A percentile compares a stretch with the other conserved stretches of the same genome.
Conservation (phyloP, 257 asterid species). For the Cinchona pubescens region DNA sequence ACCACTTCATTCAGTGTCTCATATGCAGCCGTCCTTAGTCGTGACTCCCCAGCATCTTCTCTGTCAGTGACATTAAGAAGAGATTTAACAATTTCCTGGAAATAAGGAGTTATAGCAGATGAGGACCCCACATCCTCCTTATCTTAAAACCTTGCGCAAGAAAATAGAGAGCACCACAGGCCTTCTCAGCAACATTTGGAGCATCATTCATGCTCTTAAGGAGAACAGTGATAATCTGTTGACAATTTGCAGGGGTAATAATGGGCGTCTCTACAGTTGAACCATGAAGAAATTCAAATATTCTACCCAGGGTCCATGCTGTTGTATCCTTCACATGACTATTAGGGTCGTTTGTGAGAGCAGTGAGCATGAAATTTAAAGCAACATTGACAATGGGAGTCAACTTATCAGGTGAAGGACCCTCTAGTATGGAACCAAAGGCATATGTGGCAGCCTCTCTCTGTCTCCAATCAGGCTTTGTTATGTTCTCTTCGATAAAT, state of each 20-base stretch:
- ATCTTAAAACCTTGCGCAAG: slow-evolving; percentile 72
- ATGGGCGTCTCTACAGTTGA: slow-evolving; percentile 61
- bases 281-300: slow-evolving; percentile 75
- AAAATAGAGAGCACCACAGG: slow-evolving; percentile 82
- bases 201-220: slow-evolving; percentile 82
- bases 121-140: slow-evolving; percentile 61
- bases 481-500: slow-evolving; percentile 60
- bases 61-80: slow-evolving; percentile 69
- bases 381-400: slow-evolving; percentile 65
- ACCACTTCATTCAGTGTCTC: slow-evolving; percentile 87
- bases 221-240: slow-evolving; percentile 65
- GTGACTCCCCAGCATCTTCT: slow-evolving; percentile 81
- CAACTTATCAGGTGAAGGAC: slow-evolving; percentile 72
- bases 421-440: slow-evolving; percentile 80
- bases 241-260: slow-evolving; percentile 66
- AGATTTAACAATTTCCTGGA: slow-evolving; percentile 72
- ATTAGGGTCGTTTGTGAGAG: slow-evolving; percentile 62
- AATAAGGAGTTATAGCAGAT: slow-evolving; percentile 72
- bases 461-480: slow-evolving; percentile 69
- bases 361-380: slow-evolving; percentile 60
- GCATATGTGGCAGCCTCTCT: slow-evolving; percentile 82
- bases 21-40: slow-evolving; percentile 75
- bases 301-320: slow-evolving; percentile 82
- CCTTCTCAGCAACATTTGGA: slow-evolving; percentile 85
- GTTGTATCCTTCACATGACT: slow-evolving; percentile 84